Base-by-base conservation (phyloP, 2,329 filamentous ascomycete species). In the Paradendryphiella salina region DNA sequence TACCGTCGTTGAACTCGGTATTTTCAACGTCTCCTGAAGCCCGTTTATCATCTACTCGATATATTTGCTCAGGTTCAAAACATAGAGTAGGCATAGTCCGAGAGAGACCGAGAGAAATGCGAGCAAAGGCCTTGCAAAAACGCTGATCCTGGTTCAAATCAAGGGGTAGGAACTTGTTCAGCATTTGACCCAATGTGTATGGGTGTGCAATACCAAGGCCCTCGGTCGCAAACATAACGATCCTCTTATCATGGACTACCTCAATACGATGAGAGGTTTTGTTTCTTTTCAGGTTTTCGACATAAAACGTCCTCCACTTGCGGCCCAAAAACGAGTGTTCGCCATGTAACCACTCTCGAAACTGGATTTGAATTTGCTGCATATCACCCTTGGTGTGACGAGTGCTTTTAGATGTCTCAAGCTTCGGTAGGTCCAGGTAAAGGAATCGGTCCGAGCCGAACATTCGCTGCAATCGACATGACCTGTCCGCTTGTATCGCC, bases 71-170 rank as follows among this genome's bases (percentile, higher is more conserved):
- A 0, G 69, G 67, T 6, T 63, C 57, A 50, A 80, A 78, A 0
- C 34, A 38, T 0, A 75, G 26, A 0, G 72, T 70, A 0, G 73
- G 69, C 10, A 57, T 64, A 0, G 76, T 79, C 8, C 67, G 65
- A 0, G 77, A 79, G 0, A 77, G 61, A 0, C 66, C 71, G 3
- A 80, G 64, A 26, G 76, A 74, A 0, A 79, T 49, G 4, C 78
- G 67, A 10, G 76, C 69, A 50, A 67, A 77, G 0, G 67, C 68
- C 50, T 80, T 80, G 52, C 70, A 73, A 13, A 73, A 74, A 1
- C 53, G 47, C 52, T 76, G 72, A 0, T 69, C 1, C 1, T 36
- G 6, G 46, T 79, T 79, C 3, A 45, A 15, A 0, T 37, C 20
- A 6, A 77, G 64, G 0, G 72, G 71, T 4, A 79, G 55, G 38